Evolutionary conservation across 164 flowering plant species (phyloP), one percentile per base, ranked within the genome.

Genomic region (Macadamia integrifolia): DNA sequence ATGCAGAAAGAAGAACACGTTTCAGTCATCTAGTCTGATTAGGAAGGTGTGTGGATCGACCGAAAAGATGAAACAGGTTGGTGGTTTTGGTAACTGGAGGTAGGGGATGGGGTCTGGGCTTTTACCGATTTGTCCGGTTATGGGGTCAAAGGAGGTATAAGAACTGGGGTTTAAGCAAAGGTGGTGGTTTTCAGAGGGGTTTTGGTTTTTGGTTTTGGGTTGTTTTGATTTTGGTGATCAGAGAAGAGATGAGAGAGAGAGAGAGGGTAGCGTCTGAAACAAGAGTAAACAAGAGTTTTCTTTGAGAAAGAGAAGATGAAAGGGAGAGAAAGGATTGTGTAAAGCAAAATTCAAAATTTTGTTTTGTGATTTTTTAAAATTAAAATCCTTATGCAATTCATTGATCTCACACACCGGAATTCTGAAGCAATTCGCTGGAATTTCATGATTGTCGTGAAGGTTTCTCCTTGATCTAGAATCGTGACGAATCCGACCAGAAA

Each of bases 111-210:
- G 5, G 10, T 12, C 49, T 50, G 57, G 62, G 60, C 14, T 58
- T 60, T 42, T 17, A 73, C 76, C 55, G 65, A 48, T 13, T 23
- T n/a, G 18, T 62, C 66, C 71, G 71, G 75, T 73, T 14, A n/a
- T 32, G 44, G 12, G 67, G 79, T 72, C 76, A 72, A 68, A 35
- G 56, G 61, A 35, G 56, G 61, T 69, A 76, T 72, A 76, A 76
- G 76, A 76, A 23, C 40, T 52, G 72, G 79, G 79, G 79, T 69
- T 72, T 68, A 61, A 72, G 69, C 58, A 3, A 67, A 29, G 64
- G 60, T 18, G 57, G 67, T 70, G 70, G 74, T 61, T 68, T 68
- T 65, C 59, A 30, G 61, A 67, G 80, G 80, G 68, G 40, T 35
- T 35, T 35, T 35, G 40, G 40, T 35, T 35, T 23, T 23, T 23